Percentiles rank a stretch among this genome's conserved stretches.
Evolutionary conservation across 2,329 filamentous ascomycete genomes (phyloP).

Genomic region (Nigrospora osmanthi): DNA sequence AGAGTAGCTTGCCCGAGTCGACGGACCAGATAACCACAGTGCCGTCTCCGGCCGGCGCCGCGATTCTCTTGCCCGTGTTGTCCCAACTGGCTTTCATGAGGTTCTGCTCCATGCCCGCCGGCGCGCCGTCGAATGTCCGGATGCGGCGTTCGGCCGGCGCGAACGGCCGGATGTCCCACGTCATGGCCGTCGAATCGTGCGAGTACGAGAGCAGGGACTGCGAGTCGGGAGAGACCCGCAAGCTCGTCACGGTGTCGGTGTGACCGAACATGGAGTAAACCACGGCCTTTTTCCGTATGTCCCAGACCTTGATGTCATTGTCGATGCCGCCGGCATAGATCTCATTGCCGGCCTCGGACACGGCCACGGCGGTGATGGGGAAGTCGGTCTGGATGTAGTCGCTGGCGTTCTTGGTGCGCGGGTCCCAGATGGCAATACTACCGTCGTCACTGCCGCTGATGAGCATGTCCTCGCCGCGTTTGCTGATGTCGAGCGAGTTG

Average conservation of each 20-base stretch:
- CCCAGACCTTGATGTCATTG: slow-evolving; percentile 96
- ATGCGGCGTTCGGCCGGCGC: slow-evolving; percentile 81
- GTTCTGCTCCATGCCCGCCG: slow-evolving; percentile 83
- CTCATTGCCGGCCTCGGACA: slow-evolving; percentile 93
- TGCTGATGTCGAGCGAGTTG: slow-evolving; percentile 83
- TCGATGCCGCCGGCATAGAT: slow-evolving; percentile 93
- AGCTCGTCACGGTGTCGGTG: slow-evolving; percentile 82
- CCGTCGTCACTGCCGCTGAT: slow-evolving; percentile 92
- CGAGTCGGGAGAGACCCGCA: slow-evolving; percentile 87
- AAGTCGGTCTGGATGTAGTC: slow-evolving; percentile 88
- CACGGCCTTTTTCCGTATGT: slow-evolving; percentile 82
- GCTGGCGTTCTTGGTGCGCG: slow-evolving; percentile 77
- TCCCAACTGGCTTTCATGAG: slow-evolving; percentile 88
- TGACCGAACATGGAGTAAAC: slow-evolving; percentile 86
- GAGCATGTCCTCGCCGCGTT: slow-evolving; percentile 81
- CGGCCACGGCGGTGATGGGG: slow-evolving; percentile 81
- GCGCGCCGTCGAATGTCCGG: slow-evolving; percentile 86
- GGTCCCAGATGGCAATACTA: slow-evolving; percentile 92
- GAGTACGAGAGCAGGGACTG: slow-evolving; percentile 86
- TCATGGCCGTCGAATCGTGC: slow-evolving; percentile 88
- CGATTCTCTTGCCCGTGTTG: slow-evolving; percentile 74
- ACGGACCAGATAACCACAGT: slow-evolving; percentile 88
- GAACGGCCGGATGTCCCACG: slow-evolving; percentile 95
- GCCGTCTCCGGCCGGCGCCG: slow-evolving; percentile 81
- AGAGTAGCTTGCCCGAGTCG: slow-evolving; percentile 80